Conservation (phyloP, 768 basidiomycete genomes). For the Kwoniella heveanensis region DNA sequence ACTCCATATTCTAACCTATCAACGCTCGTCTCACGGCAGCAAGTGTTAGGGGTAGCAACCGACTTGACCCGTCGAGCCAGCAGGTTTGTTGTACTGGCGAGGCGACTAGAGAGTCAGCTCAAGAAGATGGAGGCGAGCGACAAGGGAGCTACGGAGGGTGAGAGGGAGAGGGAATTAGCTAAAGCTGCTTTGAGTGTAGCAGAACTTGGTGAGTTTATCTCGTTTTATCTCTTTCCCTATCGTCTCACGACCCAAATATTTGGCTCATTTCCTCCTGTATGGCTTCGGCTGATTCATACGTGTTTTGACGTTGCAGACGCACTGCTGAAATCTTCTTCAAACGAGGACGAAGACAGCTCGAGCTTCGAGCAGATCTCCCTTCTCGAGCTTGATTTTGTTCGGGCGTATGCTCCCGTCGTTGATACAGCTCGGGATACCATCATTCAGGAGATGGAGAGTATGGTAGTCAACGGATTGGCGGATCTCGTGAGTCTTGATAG, state of each 20-base stretch:
- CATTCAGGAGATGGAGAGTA: constrained; percentile 83
- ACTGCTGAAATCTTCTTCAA: constrained; percentile 16
- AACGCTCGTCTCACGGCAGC: constrained; percentile 69
- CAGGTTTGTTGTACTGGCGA: constrained; percentile 78
- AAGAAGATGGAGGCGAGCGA: constrained; percentile 61
- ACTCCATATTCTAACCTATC: constrained; percentile 77
- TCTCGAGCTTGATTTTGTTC: constrained; percentile 72
- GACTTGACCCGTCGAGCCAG: constrained; percentile 81
- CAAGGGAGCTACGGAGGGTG: constrained; percentile 64
- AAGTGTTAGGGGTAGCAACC: constrained; percentile 77
- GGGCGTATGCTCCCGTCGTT: constrained; percentile 70
- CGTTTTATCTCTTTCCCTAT: too few species aligned
- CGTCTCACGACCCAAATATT: too few species aligned
- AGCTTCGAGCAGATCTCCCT: constrained; percentile 61
- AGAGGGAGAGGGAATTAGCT: constrained; percentile 81
- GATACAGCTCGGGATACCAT: constrained; percentile 71
- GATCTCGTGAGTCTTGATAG: constrained; percentile 64
- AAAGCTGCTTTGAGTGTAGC: constrained; percentile 94
- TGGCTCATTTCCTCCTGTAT: too few species aligned
- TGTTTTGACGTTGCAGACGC: constrained; percentile 20
- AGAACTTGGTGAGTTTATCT: constrained; percentile 71
- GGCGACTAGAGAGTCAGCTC: constrained; percentile 85
- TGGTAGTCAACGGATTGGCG: constrained; percentile 78
- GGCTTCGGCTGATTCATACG: background rate
- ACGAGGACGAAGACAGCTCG: constrained; percentile 22